These are phyloP conservation scores for Suhomyces terraborum DNA, from an alignment of 1,139 yeast species.

Conservation along the genomic window DNA sequence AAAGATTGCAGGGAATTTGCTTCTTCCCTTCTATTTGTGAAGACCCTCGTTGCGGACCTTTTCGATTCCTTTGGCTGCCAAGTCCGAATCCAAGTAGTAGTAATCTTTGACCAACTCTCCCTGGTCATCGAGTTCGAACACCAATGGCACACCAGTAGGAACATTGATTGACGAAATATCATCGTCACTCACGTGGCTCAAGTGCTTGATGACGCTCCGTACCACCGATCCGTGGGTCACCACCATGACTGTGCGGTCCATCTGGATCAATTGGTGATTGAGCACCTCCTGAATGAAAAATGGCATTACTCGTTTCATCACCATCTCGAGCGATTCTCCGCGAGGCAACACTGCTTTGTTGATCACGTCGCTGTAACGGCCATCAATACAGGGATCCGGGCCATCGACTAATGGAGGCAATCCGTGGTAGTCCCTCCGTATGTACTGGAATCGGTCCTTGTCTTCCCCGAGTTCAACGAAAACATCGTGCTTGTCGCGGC, in stretches of 20 bases:
- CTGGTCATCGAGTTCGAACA: conserved; percentile 52
- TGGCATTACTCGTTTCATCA: conserved; percentile 61
- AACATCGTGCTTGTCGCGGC: conserved; percentile 59
- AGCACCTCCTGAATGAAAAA: conserved; percentile 49
- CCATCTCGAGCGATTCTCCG: conserved; percentile 72
- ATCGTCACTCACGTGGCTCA: conserved; percentile 59
- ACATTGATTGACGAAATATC: conserved; percentile 67
- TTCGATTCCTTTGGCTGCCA: conserved; percentile 64
- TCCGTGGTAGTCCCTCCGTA: conserved; percentile 69
- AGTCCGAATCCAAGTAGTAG: conserved; percentile 69
- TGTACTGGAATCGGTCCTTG: conserved; percentile 59
- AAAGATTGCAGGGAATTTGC: too few relatives aligned
- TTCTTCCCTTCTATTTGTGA: conserved; percentile 5
- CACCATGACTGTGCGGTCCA: conserved; percentile 53
- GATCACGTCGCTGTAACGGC: conserved; percentile 40
- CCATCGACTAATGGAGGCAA: conserved; percentile 56
- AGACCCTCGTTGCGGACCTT: conserved; percentile 64
- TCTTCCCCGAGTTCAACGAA: conserved; percentile 56
- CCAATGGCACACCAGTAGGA: conserved; percentile 77
- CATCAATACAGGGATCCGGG: conserved; percentile 45
- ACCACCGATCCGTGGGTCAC: conserved; percentile 81
- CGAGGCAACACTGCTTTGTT: conserved; percentile 46
- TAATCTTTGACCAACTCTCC: conserved; percentile 48
- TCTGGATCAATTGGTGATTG: conserved; percentile 31
- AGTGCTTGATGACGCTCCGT: conserved; percentile 62